Base-by-base conservation (phyloP, 2,329 filamentous ascomycete species). In the Graphium sp. region DNA sequence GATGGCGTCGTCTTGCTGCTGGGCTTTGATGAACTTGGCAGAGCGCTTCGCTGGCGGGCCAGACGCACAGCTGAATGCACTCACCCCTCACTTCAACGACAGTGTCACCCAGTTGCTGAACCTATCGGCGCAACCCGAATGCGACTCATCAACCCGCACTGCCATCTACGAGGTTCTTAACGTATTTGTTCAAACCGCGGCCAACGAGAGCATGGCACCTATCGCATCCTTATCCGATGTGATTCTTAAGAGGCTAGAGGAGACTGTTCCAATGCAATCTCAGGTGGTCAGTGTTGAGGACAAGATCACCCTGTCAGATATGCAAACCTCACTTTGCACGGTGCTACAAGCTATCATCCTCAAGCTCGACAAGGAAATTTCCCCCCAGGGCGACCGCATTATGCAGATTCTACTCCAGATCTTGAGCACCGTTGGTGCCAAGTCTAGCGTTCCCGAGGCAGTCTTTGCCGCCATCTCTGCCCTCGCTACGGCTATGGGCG, bases 1-100 rank as follows among this genome's bases (percentile, higher is more conserved):
- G 69, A 98, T 98, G 75, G 89, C 87, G 18, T 75, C 83, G 31
- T 98, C 89, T 18, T 95, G 89, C 72, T 98, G 89, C 60, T 94
- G 91, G 89, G 85, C 89, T 18, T 60, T 98, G 40, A 95, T 98
- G 82, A 98, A 95, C 56, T 60, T 98, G 47, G 87, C 89, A 8
- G 89, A 98, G 49, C 78, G 85, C 35, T 98, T 95, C 49, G 81
- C 84, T 18, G 83, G 84, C 33, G 85, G 94, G 31, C 66, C 75
- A 32, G 82, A 81, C 28, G 77, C 75, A 35, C 43, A 61, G 23
- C 62, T 76, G 42, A 98, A 95, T 57, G 68, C 83, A 24, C 63
- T 98, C 28, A 92, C 85, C 3, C 73, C 76, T 36, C 83, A 94
- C 57, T 98, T 98, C 60, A 78, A 93, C 55, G 72, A 85, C 44